Evolutionary conservation across 2,329 filamentous ascomycete genomes (phyloP).

Genomic region (Diaporthe ilicicola): DNA sequence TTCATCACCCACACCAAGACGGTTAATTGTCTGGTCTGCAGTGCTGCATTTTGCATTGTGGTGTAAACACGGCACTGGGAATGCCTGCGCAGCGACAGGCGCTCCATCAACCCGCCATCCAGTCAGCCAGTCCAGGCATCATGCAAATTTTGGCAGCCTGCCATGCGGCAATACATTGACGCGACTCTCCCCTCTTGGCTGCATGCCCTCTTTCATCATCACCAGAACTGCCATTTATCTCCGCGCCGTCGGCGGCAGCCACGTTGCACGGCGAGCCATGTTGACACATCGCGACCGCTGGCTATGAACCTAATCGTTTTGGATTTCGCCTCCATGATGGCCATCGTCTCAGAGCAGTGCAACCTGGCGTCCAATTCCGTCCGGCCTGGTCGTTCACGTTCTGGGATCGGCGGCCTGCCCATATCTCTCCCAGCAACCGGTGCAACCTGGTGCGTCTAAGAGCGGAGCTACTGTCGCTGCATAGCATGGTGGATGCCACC

Average conservation of each 20-base stretch:
- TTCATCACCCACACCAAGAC: not conserved
- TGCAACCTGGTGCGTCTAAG: constrained; percentile 27
- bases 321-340: constrained; percentile 23
- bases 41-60: not conserved
- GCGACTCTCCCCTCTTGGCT: constrained; percentile 23
- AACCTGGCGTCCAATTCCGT: constrained; percentile 18
- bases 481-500: constrained; percentile 6
- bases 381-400: not conserved
- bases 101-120: not conserved
- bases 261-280: constrained; percentile 15
- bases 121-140: not conserved
- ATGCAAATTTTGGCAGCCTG: constrained; percentile 1
- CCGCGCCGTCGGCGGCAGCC: constrained; percentile 26
- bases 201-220: constrained; percentile 25
- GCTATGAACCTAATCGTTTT: constrained; percentile 17
- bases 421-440: not conserved
- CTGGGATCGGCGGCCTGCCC: constrained; percentile 15
- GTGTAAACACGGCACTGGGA: constrained; percentile 9
- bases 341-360: constrained; percentile 21
- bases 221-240: not conserved
- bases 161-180: constrained; percentile 16
- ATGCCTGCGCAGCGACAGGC: not conserved
- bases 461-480: constrained; percentile 9
- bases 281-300: constrained; percentile 15
- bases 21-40: not conserved